Evolutionary conservation across 768 basidiomycete genomes (phyloP).

Genomic region (Candolleomyces eurysporus): DNA sequence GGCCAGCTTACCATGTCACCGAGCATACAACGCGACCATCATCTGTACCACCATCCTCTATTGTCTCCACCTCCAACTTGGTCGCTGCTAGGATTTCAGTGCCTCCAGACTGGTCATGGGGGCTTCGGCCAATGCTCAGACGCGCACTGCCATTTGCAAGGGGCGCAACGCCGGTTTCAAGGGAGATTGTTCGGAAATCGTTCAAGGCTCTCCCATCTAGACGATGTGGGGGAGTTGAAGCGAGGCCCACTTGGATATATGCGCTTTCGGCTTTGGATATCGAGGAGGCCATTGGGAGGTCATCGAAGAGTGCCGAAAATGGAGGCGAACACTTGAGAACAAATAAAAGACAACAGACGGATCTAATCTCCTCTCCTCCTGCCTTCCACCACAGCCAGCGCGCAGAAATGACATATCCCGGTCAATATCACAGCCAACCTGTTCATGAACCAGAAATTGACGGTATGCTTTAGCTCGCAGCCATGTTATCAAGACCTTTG

Average conservation of each 20-base stretch:
- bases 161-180: conserved; percentile 78
- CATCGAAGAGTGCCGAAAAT: neutral
- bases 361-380: neutral
- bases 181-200: conserved; percentile 66
- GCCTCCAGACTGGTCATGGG: conserved; percentile 37
- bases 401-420: too few relatives aligned
- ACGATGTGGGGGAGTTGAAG: conserved; percentile 59
- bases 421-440: too few relatives aligned
- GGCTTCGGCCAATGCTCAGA: conserved; percentile 57
- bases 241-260: conserved; percentile 67
- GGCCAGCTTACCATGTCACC: conserved; percentile 70
- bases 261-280: conserved; percentile 80
- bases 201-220: conserved; percentile 69
- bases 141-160: conserved; percentile 84
- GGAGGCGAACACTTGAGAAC: neutral
- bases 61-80: conserved; percentile 73
- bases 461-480: neutral
- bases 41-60: conserved; percentile 46
- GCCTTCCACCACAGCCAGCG: too few relatives aligned
- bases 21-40: conserved; percentile 64
- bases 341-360: neutral
- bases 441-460: too few relatives aligned
- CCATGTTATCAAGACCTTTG: conserved; percentile 13
- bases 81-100: conserved; percentile 79
- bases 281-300: conserved; percentile 28